A percentile compares a stretch with the other conserved stretches of the same genome.
These are phyloP conservation scores for Lentinula edodes DNA, from an alignment of 768 basidiomycete genomes.

Conservation along the genomic window DNA sequence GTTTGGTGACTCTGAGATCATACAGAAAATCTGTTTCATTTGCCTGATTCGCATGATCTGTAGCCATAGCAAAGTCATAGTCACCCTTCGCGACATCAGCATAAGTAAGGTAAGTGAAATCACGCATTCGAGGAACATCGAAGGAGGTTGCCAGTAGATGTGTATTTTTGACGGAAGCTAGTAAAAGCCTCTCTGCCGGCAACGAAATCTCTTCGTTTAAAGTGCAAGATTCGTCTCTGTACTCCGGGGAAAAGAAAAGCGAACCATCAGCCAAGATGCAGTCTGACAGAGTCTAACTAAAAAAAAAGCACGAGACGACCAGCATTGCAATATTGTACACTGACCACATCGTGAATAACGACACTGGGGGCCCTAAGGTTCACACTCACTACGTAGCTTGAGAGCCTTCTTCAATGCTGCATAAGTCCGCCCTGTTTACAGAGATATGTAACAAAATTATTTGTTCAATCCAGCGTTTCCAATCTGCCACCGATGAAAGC, in stretches of 20 bases:
- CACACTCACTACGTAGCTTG: constrained; percentile 19
- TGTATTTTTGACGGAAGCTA: constrained; percentile 17
- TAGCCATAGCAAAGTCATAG: constrained; percentile 11
- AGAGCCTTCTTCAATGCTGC: constrained; percentile 30
- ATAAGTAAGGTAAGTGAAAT: constrained; percentile 10
- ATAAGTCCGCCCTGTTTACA: constrained; percentile 28
- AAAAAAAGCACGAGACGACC: not conserved
- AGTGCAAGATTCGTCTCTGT: not conserved
- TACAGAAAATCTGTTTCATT: constrained; percentile 10
- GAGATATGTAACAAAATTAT: constrained; percentile 25
- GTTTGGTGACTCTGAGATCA: no score
- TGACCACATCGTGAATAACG: constrained; percentile 39
- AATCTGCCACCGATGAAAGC: no score
- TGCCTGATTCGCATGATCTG: constrained; percentile 15
- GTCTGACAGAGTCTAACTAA: no score
- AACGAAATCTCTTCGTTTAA: constrained; percentile 15
- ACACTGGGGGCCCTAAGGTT: constrained; percentile 36
- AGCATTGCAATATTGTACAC: constrained; percentile 1
- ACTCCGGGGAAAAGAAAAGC: no score
- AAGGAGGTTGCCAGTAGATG: constrained; percentile 23
- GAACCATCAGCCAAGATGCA: no score
- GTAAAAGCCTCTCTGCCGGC: constrained; percentile 21
- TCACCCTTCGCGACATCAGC: constrained; percentile 18
- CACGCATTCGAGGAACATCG: constrained; percentile 12
- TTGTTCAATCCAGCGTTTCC: constrained; percentile 1